These are phyloP conservation scores for Flagelloscypha sp. DNA, from an alignment of 768 basidiomycete genomes.

Conservation along the genomic window DNA sequence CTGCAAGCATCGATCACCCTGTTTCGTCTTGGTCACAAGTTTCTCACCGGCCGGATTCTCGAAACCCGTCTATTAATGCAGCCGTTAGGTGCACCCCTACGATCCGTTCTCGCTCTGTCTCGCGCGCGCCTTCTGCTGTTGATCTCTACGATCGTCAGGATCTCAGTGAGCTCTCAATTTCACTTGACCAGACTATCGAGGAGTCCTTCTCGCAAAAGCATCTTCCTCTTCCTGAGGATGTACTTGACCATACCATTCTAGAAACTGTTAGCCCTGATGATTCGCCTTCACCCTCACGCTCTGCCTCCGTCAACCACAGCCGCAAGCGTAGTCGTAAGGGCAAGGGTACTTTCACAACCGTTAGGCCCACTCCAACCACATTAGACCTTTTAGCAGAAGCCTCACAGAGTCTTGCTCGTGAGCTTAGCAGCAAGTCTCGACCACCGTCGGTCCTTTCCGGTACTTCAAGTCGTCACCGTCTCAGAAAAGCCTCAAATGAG, in stretches of 20 bases:
- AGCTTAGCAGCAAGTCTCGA: slow-evolving; percentile 64
- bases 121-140: slow-evolving; percentile 56
- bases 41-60: slow-evolving; percentile 65
- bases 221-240: slow-evolving; percentile 22
- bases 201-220: slow-evolving; percentile 30
- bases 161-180: slow-evolving; percentile 40
- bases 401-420: slow-evolving; percentile 75
- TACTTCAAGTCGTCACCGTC: slow-evolving; percentile 16
- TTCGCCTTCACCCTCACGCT: slow-evolving; percentile 36
- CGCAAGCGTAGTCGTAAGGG: slow-evolving; percentile 84
- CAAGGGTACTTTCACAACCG: slow-evolving; percentile 42
- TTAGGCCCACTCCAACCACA: slow-evolving; percentile 21
- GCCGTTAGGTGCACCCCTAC: slow-evolving; percentile 43
- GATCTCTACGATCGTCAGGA: slow-evolving; percentile 17
- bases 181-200: slow-evolving; percentile 45
- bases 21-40: slow-evolving; percentile 54
- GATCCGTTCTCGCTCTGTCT: slow-evolving; percentile 45
- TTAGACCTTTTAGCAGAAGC: slow-evolving; percentile 68
- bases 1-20: slow-evolving; percentile 51
- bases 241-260: slow-evolving; percentile 25
- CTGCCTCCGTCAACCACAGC: slow-evolving; percentile 67
- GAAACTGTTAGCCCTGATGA: slow-evolving; percentile 22
- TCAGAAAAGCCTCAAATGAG: slow-evolving; percentile 24
- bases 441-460: slow-evolving; percentile 31
- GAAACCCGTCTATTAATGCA: slow-evolving; percentile 46